Percentiles rank a stretch among this genome's conserved stretches.
Conservation (phyloP, 169 alveolate genomes). For the Plasmodium cynomolgi region DNA sequence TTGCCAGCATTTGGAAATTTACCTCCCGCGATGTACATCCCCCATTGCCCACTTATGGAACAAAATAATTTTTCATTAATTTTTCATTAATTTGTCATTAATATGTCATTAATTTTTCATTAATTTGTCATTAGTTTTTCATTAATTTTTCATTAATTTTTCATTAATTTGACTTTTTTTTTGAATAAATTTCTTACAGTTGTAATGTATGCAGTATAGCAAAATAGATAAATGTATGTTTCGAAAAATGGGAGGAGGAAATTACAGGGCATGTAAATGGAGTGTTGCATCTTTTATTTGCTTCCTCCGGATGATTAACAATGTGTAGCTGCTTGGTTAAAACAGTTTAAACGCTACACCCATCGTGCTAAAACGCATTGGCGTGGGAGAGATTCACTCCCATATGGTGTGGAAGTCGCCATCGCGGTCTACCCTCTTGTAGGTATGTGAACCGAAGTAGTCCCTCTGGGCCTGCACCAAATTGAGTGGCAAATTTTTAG, state of each 20-base stretch:
- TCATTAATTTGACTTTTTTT: background rate
- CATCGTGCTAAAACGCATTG: background rate
- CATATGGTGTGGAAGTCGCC: constrained; percentile 83
- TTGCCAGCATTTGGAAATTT: background rate
- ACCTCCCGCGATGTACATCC: background rate
- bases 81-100: too few species aligned
- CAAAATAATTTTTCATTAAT: background rate
- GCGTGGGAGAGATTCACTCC: constrained; percentile 16
- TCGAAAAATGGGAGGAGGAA: background rate
- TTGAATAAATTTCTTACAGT: background rate
- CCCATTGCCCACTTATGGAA: background rate
- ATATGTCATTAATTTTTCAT: too few species aligned
- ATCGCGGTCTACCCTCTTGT: constrained; percentile 80
- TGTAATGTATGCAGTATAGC: background rate
- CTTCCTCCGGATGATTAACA: background rate
- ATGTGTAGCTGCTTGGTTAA: background rate
- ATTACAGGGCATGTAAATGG: background rate
- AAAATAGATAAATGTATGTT: background rate
- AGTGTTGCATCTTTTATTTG: background rate
- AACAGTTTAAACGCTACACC: background rate
- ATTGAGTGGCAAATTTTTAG: constrained; percentile 78
- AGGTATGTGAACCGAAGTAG: constrained; percentile 88
- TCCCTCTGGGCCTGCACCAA: constrained; percentile 91
- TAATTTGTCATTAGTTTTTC: too few species aligned
- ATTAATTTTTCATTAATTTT: too few species aligned